Percentiles rank a stretch among this genome's conserved stretches.
phyloP scores from a whole-genome alignment of 2,329 filamentous ascomycete genomes.

The Epichloe sp. region DNA sequence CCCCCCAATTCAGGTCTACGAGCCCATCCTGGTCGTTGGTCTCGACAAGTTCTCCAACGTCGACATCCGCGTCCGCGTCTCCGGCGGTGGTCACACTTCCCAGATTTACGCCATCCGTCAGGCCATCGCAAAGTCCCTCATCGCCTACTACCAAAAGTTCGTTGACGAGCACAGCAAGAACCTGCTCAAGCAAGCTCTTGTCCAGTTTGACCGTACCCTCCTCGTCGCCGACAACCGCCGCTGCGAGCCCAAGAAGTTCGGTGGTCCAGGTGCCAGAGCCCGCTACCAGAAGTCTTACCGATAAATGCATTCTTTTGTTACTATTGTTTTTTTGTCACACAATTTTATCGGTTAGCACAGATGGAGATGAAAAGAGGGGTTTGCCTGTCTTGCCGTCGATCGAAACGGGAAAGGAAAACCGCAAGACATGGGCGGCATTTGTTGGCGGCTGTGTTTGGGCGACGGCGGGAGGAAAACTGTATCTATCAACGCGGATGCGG shows the following conservation, averaged over 20 bases:
- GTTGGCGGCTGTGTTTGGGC: too few relatives aligned
- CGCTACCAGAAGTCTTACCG: conserved; percentile 99
- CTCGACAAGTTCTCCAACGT: conserved; percentile 94
- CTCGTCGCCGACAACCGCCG: conserved; percentile 98
- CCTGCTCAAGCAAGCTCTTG: conserved; percentile 92
- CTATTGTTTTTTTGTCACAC: not conserved
- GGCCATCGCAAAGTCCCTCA: conserved; percentile 75
- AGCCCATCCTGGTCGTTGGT: conserved; percentile 92
- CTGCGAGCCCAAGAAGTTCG: conserved; percentile 98
- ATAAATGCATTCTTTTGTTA: conserved; percentile 42
- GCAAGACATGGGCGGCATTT: too few relatives aligned
- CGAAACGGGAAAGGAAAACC: too few relatives aligned
- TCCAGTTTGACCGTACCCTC: conserved; percentile 91
- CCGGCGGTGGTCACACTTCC: conserved; percentile 93
- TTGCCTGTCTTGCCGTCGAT: not conserved
- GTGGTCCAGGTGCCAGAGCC: conserved; percentile 84
- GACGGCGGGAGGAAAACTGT: not conserved
- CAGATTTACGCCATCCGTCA: conserved; percentile 98
- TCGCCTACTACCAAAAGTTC: conserved; percentile 97
- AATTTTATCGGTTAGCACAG: conserved; percentile 1
- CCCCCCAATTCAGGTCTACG: conserved; percentile 60
- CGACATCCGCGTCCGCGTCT: conserved; percentile 94
- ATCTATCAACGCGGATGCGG: too few relatives aligned
- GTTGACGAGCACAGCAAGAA: conserved; percentile 99
- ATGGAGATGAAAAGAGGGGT: not conserved